A percentile compares a stretch with the other conserved stretches of the same genome.
These are phyloP conservation scores for Curvularia lunata DNA, from an alignment of 2,329 filamentous ascomycete genomes.

Conservation along the genomic window DNA sequence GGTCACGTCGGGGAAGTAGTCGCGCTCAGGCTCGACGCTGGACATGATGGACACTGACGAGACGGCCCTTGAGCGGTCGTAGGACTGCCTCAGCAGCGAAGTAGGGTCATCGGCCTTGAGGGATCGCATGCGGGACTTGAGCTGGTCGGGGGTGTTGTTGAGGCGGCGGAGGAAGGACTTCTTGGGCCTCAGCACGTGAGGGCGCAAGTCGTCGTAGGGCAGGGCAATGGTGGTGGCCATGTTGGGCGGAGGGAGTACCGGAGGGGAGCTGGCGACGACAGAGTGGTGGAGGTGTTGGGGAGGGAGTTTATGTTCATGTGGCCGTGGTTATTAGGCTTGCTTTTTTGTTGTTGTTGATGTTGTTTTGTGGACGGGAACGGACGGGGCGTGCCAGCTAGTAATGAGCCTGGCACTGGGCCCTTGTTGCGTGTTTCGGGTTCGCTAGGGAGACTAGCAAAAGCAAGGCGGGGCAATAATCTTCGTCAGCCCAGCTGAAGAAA, in stretches of 20 bases:
- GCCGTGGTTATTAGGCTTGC: constrained; percentile 7
- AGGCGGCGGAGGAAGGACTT: constrained; percentile 26
- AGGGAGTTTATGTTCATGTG: constrained; percentile 14
- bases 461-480: constrained; percentile 18
- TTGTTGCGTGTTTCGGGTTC: constrained; percentile 11
- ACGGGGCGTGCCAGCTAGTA: constrained; percentile 14
- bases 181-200: constrained; percentile 17
- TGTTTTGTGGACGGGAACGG: constrained; percentile 8
- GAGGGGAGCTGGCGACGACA: background rate
- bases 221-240: constrained; percentile 24
- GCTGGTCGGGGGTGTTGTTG: constrained; percentile 17
- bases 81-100: background rate
- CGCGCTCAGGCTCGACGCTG: constrained; percentile 12
- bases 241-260: constrained; percentile 2
- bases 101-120: constrained; percentile 6
- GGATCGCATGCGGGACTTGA: constrained; percentile 21
- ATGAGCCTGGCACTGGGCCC: constrained; percentile 10
- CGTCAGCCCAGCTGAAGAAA: constrained; percentile 9
- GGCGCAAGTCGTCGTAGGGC: constrained; percentile 16
- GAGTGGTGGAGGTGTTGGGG: background rate
- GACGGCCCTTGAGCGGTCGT: constrained; percentile 10
- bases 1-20: constrained; percentile 7
- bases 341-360: constrained; percentile 15
- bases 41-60: constrained; percentile 13
- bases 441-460: constrained; percentile 12